These are phyloP conservation scores for Plectosphaerella sp. DNA, from an alignment of 2,329 filamentous ascomycete species.

Conservation along the genomic window DNA sequence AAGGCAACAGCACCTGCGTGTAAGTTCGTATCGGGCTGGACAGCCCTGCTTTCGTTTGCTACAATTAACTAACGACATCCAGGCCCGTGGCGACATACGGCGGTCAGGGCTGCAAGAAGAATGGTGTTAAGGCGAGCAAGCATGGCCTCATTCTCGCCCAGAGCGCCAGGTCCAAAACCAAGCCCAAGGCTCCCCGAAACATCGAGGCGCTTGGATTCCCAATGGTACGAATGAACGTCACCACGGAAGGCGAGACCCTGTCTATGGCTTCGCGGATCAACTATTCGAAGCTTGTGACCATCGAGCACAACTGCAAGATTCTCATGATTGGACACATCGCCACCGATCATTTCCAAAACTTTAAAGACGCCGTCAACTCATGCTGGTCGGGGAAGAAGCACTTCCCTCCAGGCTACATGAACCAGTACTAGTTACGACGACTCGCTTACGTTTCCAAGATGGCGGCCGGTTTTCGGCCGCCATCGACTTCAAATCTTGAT, in stretches of 20 bases:
- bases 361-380: constrained; percentile 39
- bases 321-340: constrained; percentile 49
- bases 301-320: constrained; percentile 56
- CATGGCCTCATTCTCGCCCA: constrained; percentile 48
- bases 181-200: constrained; percentile 18
- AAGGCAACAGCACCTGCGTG: constrained; percentile 53
- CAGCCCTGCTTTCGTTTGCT: neutral
- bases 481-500: too few relatives aligned
- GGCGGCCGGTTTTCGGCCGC: too few relatives aligned
- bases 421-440: neutral
- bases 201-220: constrained; percentile 45
- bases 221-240: constrained; percentile 40
- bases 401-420: constrained; percentile 14
- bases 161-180: constrained; percentile 20
- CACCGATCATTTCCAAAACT: constrained; percentile 31
- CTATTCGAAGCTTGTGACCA: constrained; percentile 50
- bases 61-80: neutral
- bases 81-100: constrained; percentile 55
- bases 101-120: constrained; percentile 46
- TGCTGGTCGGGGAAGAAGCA: constrained; percentile 45
- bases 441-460: too few relatives aligned
- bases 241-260: constrained; percentile 38
- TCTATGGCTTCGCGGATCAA: constrained; percentile 49
- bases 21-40: constrained; percentile 25
- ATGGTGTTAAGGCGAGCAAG: constrained; percentile 44